A percentile compares a stretch with the other conserved stretches of the same genome.
Evolutionary conservation across 345 rosid species (phyloP).

Genomic region (Corchorus olitorius): DNA sequence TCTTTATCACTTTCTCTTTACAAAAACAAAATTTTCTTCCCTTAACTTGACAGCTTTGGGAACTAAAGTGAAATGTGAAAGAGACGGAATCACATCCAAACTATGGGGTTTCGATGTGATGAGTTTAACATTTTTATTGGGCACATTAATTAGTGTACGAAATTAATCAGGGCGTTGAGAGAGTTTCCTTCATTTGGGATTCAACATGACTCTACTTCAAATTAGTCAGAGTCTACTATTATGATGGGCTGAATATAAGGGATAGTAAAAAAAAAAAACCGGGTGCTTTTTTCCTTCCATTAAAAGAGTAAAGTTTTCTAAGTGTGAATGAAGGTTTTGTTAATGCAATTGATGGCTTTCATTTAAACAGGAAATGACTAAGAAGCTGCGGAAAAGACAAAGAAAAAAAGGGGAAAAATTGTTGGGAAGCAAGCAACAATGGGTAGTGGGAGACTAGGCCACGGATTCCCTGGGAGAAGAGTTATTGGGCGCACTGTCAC

Average conservation of each 20-base stretch:
- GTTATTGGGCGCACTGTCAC: neutral
- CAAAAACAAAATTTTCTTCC: neutral
- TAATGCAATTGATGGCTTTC: neutral
- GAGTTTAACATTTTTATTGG: neutral
- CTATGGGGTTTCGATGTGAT: neutral
- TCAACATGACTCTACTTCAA: too few species aligned
- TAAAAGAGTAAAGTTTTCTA: too few species aligned
- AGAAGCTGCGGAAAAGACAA: too few species aligned
- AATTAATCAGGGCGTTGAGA: neutral
- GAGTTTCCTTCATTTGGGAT: too few species aligned
- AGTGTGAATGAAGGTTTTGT: too few species aligned
- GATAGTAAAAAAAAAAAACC: too few species aligned
- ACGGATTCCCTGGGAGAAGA: neutral
- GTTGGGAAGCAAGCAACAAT: neutral
- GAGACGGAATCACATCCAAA: neutral
- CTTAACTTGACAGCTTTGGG: neutral
- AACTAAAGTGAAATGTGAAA: neutral
- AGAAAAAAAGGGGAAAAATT: too few species aligned
- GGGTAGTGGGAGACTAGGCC: conserved; percentile 1
- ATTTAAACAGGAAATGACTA: too few species aligned
- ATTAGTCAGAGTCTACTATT: too few species aligned
- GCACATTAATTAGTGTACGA: neutral
- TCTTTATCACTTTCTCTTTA: conserved; percentile 12
- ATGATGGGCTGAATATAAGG: too few species aligned
- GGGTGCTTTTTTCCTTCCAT: too few species aligned